Base-by-base conservation (phyloP, 345 rosid genomes). In the Lagerstroemia speciosa region DNA sequence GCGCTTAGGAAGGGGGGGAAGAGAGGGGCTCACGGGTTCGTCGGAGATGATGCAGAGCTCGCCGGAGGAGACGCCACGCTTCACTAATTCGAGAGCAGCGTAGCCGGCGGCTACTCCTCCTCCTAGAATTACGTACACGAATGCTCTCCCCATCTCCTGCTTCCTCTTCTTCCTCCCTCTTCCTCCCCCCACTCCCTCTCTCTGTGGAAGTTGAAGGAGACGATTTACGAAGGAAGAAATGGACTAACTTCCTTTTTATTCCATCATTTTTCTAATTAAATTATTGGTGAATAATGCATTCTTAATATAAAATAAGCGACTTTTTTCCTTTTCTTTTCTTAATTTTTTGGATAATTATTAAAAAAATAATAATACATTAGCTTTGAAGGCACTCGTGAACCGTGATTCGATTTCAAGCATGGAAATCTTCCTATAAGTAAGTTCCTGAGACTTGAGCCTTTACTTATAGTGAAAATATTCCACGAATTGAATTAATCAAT, bases 31-130 rank as follows among this genome's bases (percentile, higher is more conserved):
- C 41, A 94, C 99, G 27, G 97, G 84, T 80, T 91, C 99, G 66
- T 94, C 93, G 62, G 96, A 94, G 70, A 94, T 83, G 75, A 94
- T 89, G 72, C 97, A 94, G 72, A 91, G 97, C 75, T 94, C 90
- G 68, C 95, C 97, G 60, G 81, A 86, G 62, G 93, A 62, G 71
- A 94, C 84, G 27, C 96, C 93, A 82, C 77, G 75, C 71, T 78
- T 81, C n/a, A 91, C 78, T 84, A 91, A 88, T 80, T 94, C 97
- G 72, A 94, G 90, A 72, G 96, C 96, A 43, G 99, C 96, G 78
- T 91, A 94, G 8, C 99, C 99, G 77, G 96, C 95, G 40, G 95
- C 88, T 9, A 94, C 99, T 29, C 97, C 99, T 65, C 99, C 99
- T 41, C 99, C 99, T 2, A 94, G 78, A 68, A 91, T 91, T 67